Base-by-base conservation (phyloP, 352 stramenopile species). In the Hyaloperonospora arabidopsidis region DNA sequence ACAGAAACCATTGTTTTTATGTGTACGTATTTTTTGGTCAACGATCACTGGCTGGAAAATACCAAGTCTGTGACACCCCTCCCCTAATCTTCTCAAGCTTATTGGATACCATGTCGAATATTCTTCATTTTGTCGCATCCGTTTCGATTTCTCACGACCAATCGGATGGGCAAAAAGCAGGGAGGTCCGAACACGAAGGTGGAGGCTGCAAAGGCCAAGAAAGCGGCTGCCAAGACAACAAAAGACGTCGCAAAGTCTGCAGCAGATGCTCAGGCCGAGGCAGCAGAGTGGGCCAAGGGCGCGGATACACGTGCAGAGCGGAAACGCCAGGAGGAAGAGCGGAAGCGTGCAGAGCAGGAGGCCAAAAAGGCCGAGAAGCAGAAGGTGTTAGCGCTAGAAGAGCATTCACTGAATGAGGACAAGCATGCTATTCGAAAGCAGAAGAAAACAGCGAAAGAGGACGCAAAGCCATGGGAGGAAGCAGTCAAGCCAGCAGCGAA, bases 301-400 rank as follows among this genome's bases (percentile, higher is more conserved):
- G 45, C 72, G 1, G 70, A 89, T 61, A 54, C 44, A 28, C 79
- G 79, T 35, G 64, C 59, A 11, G 74, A 77, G 2, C 50, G 57
- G 13, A 61, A 61, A 18, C 70, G 67, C 29, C 65, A 84, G 51
- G 75, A 88, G 10, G 75, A 84, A 21, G 75, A 86, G 59, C 69
- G 70, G 45, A 83, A 82, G 53, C 77, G 76, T 34, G 60, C 65
- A 15, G 75, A 86, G 44, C 63, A 70, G 43, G 79, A 86, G 55
- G 73, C 71, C 29, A 82, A 84, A 52, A 86, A 86, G 63, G 74
- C 69, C n/a, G 79, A 89, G 55, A 70, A 86, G 49, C 78, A 86
- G 63, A 77, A 74, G 48, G 41, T 89, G 17, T 64, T 86, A 56
- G 74, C 76, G 54, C 64, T 83, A 41, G 79, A 89, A 57, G 79